phyloP scores from a whole-genome alignment of 2,329 filamentous ascomycete species.

The Periconia digitata region DNA sequence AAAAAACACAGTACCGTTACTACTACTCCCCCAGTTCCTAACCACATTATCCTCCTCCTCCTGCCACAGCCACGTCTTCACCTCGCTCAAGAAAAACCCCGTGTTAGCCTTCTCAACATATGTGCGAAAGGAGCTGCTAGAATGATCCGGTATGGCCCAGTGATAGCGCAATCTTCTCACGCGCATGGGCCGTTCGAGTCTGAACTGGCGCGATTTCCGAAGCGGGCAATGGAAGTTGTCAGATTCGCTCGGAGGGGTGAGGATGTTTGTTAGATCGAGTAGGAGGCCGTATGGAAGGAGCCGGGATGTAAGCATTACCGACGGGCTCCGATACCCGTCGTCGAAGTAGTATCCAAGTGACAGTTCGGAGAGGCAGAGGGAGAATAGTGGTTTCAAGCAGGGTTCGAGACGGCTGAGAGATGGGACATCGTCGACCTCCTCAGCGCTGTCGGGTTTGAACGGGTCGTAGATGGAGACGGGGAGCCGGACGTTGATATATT shows the following conservation, averaged over 20 bases:
- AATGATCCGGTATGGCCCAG: neutral
- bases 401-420: constrained; percentile 4
- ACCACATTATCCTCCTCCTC: neutral
- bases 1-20: constrained; percentile 4
- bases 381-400: too few relatives aligned
- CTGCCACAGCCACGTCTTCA: constrained; percentile 2
- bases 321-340: neutral
- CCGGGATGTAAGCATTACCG: neutral
- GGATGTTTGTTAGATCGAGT: constrained; percentile 2
- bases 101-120: constrained; percentile 2
- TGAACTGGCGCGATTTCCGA: neutral
- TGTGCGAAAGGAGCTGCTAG: neutral
- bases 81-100: constrained; percentile 6
- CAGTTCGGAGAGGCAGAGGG: constrained; percentile 3
- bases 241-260: neutral
- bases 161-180: constrained; percentile 3
- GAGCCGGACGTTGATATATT: constrained; percentile 2
- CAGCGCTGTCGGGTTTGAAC: neutral
- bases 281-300: constrained; percentile 3
- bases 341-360: constrained; percentile 5
- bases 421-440: neutral
- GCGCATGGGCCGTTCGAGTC: neutral
- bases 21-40: constrained; percentile 7
- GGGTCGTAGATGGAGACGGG: constrained; percentile 8
- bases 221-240: neutral